These are phyloP conservation scores for Logfia minima DNA, from an alignment of 129 eudicot species.

Conservation along the genomic window DNA sequence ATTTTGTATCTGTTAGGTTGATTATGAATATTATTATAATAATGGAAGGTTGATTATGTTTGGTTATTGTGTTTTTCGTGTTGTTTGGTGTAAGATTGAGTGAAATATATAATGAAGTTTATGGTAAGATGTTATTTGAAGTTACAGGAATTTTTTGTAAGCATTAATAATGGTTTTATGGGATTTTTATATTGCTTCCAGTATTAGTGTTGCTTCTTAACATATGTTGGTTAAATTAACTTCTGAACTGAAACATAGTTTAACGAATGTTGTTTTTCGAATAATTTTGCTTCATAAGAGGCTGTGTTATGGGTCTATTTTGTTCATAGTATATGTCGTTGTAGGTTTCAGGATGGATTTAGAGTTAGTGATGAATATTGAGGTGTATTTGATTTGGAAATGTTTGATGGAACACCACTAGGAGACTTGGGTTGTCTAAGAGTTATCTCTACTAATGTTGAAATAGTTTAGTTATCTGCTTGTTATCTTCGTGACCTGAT, in stretches of 20 bases:
- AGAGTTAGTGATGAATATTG: background rate
- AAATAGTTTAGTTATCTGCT: background rate
- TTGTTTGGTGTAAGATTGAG: background rate
- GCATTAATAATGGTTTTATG: background rate
- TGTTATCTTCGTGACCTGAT: background rate
- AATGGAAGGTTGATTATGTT: background rate
- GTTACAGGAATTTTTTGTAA: background rate
- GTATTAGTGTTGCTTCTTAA: no score
- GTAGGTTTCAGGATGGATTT: background rate
- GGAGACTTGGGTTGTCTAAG: background rate
- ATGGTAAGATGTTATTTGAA: slow-evolving; percentile 9
- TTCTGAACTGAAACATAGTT: background rate
- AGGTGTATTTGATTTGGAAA: background rate
- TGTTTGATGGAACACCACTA: background rate
- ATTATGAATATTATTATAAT: background rate
- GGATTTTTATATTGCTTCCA: no score
- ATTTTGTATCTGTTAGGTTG: slow-evolving; percentile 14
- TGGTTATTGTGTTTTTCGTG: background rate
- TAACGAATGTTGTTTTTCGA: no score
- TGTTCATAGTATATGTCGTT: background rate
- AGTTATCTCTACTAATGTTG: background rate
- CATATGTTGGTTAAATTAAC: background rate
- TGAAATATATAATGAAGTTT: no score
- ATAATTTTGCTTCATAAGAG: no score
- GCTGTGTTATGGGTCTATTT: background rate